Evolutionary conservation across 106 monocot species (phyloP), one percentile per base, ranked within the genome.

Genomic region (Vanilla planifolia): DNA sequence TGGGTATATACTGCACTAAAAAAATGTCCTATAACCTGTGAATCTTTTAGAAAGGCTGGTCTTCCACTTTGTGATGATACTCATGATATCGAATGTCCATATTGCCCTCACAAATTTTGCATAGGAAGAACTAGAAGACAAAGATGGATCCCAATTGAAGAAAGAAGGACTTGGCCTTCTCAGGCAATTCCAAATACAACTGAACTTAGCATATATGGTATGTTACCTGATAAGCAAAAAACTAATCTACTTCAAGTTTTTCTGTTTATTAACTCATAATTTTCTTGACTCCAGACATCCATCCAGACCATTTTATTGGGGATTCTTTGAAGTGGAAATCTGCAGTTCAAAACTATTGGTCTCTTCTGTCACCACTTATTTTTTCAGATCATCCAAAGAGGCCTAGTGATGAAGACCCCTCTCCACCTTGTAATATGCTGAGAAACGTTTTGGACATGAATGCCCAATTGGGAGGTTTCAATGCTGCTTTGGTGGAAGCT

Each of bases 321-420:
- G 83, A 96, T 72, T 67, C 76, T 2, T 27, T 67, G 32, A 81
- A 69, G 13, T 96, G 95, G 95, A 74, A 69, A 3, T 61, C 75
- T 0, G 60, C 59, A 0, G 70, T 96, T 45, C 69, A 14, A 3
- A 80, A 87, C 71, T 96, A 96, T 71, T 96, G 95, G 95, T 81
- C 90, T 44, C 84, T 96, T 44, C 80, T 96, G 19, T 90, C 95
- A 8, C 95, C 95, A 44, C 71, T 87, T 6, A 84, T 96, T 59
- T 96, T 96, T 61, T 96, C 95, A 3, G 95, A 90, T 68, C 95
- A 96, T 79, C 95, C 95, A 28, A 96, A 96, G 70, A 73, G 95
- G 68, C 95, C 95, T 55, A 90, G 90, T 25, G 95, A 90, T 48
- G 95, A 96, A 63, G 95, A 96, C 33, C 95, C 95, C 8, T 76